These are phyloP conservation scores for Panicum miliaceum DNA, from an alignment of 176 grass and related monocot genomes.

Conservation along the genomic window DNA sequence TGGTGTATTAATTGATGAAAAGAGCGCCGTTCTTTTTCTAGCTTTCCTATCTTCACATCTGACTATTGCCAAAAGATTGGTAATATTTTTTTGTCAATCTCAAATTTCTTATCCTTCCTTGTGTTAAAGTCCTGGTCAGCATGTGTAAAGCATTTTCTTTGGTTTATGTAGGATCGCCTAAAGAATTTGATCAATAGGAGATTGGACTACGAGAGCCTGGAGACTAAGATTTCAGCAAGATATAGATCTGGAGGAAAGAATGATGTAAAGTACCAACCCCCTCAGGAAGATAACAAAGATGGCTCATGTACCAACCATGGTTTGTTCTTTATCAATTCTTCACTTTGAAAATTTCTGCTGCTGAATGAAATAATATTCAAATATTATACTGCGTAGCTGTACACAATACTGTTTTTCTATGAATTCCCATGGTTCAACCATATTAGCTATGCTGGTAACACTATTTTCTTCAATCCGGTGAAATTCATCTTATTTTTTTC, in stretches of 20 bases:
- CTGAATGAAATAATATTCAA: not conserved
- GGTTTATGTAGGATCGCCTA: constrained; percentile 53
- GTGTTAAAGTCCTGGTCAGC: constrained; percentile 11
- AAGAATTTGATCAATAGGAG: constrained; percentile 41
- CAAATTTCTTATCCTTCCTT: constrained; percentile 7
- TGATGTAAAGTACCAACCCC: constrained; percentile 22
- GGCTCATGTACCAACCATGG: constrained; percentile 39
- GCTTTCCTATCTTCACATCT: constrained; percentile 64
- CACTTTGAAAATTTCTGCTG: not conserved
- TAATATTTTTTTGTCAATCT: constrained; percentile 42
- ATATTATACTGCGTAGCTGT: not conserved
- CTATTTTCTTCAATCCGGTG: no score
- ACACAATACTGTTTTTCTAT: no score
- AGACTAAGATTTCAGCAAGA: constrained; percentile 30
- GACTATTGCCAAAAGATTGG: constrained; percentile 51
- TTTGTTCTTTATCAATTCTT: constrained; percentile 37
- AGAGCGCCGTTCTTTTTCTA: constrained; percentile 55
- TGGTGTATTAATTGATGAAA: constrained; percentile 55
- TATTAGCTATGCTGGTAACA: no score
- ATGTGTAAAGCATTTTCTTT: constrained; percentile 9
- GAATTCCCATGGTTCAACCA: no score
- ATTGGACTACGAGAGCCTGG: not conserved
- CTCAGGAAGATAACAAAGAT: constrained; percentile 30
- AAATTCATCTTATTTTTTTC: no score
- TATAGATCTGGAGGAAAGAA: constrained; percentile 40